Conservation (phyloP, 352 stramenopile genomes). For the Phytophthora aleatoria region DNA sequence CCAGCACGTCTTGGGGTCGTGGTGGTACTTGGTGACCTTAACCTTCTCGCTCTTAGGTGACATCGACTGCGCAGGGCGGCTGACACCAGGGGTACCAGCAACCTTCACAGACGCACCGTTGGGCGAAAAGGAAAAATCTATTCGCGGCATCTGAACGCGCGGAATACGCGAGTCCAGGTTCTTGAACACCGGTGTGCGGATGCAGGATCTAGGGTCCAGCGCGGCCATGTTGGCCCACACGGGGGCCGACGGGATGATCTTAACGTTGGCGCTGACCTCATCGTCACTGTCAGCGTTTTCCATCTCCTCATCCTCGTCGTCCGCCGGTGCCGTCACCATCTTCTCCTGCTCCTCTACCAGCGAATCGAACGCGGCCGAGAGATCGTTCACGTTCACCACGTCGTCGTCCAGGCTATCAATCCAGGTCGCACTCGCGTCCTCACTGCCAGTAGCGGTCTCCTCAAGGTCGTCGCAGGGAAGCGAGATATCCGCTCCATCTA, state of each 20-base stretch:
- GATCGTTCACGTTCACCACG: constrained; percentile 72
- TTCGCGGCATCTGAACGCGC: constrained; percentile 64
- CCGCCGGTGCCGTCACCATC: constrained; percentile 3
- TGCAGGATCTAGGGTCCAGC: constrained; percentile 77
- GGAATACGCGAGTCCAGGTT: constrained; percentile 81
- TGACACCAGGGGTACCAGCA: constrained; percentile 8
- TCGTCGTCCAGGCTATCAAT: constrained; percentile 73
- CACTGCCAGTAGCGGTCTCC: constrained; percentile 15
- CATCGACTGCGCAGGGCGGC: constrained; percentile 31
- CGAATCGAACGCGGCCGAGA: constrained; percentile 70
- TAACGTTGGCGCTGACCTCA: constrained; percentile 28
- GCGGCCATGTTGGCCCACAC: constrained; percentile 59
- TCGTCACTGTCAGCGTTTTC: constrained; percentile 43
- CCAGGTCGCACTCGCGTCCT: constrained; percentile 45
- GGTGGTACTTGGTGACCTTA: constrained; percentile 62
- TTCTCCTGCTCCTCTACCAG: constrained; percentile 55
- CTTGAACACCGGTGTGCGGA: constrained; percentile 78
- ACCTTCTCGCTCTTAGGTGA: constrained; percentile 57
- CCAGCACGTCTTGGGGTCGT: constrained; percentile 82
- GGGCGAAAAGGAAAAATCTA: constrained; percentile 61
- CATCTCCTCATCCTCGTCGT: constrained; percentile 51
- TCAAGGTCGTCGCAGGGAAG: constrained; percentile 60
- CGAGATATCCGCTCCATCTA: constrained; percentile 60
- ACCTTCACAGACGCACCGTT: constrained; percentile 28
- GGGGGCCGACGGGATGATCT: constrained; percentile 59